A percentile compares a stretch with the other conserved stretches of the same genome.
These are phyloP conservation scores for Porpolomopsis calyptriformis DNA, from an alignment of 768 basidiomycete species.

Conservation along the genomic window DNA sequence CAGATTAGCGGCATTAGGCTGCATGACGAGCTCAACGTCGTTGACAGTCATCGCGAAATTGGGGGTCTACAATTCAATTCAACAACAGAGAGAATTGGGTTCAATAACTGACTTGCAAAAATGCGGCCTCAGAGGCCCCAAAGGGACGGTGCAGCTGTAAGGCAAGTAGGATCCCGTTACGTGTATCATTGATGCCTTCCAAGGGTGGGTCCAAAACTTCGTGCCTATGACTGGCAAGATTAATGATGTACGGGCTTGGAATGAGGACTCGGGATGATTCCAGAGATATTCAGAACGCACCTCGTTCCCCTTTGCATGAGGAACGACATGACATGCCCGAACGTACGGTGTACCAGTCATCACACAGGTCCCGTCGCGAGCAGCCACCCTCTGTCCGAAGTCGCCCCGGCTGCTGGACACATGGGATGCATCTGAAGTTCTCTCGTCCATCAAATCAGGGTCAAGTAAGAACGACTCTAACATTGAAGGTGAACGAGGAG, in stretches of 20 bases:
- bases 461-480: constrained; percentile 11
- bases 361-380: constrained; percentile 11
- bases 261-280: constrained; percentile 7
- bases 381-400: constrained; percentile 7
- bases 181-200: constrained; percentile 13
- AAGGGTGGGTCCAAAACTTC: constrained; percentile 15
- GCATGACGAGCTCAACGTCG: constrained; percentile 13
- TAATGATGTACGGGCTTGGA: constrained; percentile 11
- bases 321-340: constrained; percentile 14
- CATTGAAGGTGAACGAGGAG: constrained; percentile 8
- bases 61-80: constrained; percentile 13
- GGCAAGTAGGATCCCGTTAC: constrained; percentile 13
- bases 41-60: constrained; percentile 14
- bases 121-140: constrained; percentile 13
- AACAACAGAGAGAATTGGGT: constrained; percentile 5
- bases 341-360: constrained; percentile 11
- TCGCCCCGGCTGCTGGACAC: constrained; percentile 4
- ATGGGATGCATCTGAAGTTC: constrained; percentile 10
- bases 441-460: constrained; percentile 13
- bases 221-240: constrained; percentile 12
- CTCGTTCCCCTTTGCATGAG: constrained; percentile 14
- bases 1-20: constrained; percentile 6
- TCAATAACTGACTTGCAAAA: constrained; percentile 16
- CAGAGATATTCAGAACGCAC: constrained; percentile 11
- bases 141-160: constrained; percentile 10